Evolutionary conservation across 495 filamentous ascomycete genomes (phyloP).

Genomic region (Letharia columbiana): DNA sequence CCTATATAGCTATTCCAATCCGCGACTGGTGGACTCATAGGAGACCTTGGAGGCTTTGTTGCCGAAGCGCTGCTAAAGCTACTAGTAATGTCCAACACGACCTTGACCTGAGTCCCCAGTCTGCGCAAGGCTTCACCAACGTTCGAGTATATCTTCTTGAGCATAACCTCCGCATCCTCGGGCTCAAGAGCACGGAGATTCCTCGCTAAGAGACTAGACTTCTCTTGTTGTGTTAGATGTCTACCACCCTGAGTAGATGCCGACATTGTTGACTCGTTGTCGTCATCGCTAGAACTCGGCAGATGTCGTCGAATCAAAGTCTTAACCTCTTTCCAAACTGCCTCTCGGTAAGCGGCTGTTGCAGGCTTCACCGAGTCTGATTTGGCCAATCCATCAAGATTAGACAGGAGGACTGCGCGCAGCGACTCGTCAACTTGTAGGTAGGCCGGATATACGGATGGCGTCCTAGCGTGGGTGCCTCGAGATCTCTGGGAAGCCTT

Average conservation of each 20-base stretch:
- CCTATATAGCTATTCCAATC: conserved; percentile 28
- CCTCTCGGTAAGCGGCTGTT: conserved; percentile 77
- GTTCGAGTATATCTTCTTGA: conserved; percentile 72
- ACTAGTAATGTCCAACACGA: conserved; percentile 91
- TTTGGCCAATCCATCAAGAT: conserved; percentile 68
- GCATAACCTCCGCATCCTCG: conserved; percentile 76
- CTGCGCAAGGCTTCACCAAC: conserved; percentile 81
- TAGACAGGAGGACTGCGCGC: conserved; percentile 54
- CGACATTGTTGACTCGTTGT: conserved; percentile 84
- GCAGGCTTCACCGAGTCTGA: conserved; percentile 71
- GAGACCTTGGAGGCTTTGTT: conserved; percentile 34
- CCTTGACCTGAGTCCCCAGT: conserved; percentile 83
- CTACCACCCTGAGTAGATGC: conserved; percentile 69
- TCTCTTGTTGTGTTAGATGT: conserved; percentile 72
- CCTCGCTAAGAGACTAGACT: conserved; percentile 79
- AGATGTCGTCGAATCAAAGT: conserved; percentile 75
- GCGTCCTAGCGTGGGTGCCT: conserved; percentile 55
- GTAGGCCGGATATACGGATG: conserved; percentile 65
- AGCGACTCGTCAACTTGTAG: conserved; percentile 59
- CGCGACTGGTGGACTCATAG: conserved; percentile 39
- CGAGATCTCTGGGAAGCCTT: conserved; percentile 53
- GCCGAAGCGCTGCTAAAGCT: conserved; percentile 44
- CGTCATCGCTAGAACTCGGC: conserved; percentile 87
- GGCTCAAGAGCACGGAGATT: conserved; percentile 81
- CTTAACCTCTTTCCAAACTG: conserved; percentile 78